Evolutionary conservation across 2,329 filamentous ascomycete species (phyloP).

Genomic region (Pseudogymnoascus sp.): DNA sequence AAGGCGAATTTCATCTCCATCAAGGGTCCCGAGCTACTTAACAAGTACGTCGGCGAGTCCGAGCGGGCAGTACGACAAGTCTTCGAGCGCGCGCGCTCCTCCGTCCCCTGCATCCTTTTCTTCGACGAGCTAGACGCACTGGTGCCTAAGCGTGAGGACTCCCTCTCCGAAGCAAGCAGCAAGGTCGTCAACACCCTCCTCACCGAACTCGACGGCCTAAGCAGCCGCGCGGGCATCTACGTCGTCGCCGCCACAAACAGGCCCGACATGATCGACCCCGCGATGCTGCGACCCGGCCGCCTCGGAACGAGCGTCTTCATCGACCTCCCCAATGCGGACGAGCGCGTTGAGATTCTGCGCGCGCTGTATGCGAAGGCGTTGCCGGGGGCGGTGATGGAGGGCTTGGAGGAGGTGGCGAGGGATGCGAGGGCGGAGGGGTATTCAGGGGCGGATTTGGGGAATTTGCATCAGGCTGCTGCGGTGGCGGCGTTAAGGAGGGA

Average conservation of each 20-base stretch:
- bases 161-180: conserved; percentile 72
- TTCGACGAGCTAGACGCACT: conserved; percentile 96
- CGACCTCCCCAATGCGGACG: conserved; percentile 69
- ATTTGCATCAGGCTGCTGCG: conserved; percentile 36
- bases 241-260: conserved; percentile 93
- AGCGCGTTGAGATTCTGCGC: conserved; percentile 77
- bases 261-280: conserved; percentile 92
- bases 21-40: conserved; percentile 90
- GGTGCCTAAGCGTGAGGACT: conserved; percentile 74
- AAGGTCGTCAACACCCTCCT: conserved; percentile 92
- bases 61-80: conserved; percentile 89
- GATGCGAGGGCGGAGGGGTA: conserved; percentile 66
- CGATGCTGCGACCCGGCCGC: conserved; percentile 86
- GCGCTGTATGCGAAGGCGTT: conserved; percentile 54
- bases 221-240: conserved; percentile 76
- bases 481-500: conserved; percentile 29
- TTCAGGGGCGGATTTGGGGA: conserved; percentile 60
- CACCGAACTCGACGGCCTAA: conserved; percentile 85
- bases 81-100: conserved; percentile 79
- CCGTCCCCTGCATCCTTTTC: conserved; percentile 89
- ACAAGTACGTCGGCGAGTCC: conserved; percentile 96
- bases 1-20: conserved; percentile 98
- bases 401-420: conserved; percentile 58
- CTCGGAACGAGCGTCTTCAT: conserved; percentile 86
- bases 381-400: conserved; percentile 44